Evolutionary conservation across 306 rosid genomes (phyloP).

Genomic region (Casuarina equisetifolia): DNA sequence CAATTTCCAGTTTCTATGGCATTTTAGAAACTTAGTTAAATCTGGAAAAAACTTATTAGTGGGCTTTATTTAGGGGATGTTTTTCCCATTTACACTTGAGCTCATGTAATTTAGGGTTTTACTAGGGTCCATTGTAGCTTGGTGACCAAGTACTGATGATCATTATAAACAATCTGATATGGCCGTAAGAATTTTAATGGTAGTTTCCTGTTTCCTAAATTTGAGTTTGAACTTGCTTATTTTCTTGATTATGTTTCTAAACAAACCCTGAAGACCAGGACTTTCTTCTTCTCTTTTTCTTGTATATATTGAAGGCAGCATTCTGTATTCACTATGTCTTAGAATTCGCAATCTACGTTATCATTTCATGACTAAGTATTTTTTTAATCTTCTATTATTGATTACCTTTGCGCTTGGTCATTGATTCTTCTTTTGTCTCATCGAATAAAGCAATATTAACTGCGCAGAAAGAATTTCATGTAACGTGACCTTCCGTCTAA

Average conservation of each 20-base stretch:
- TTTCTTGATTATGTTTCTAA: not conserved
- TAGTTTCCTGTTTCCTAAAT: not conserved
- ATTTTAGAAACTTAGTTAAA: not conserved
- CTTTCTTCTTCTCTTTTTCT: not conserved
- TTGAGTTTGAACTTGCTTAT: not conserved
- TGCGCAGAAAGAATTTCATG: not conserved
- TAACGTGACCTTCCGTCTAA: conserved; percentile 22
- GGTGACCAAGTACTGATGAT: not conserved
- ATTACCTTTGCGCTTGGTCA: not conserved
- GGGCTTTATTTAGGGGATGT: not conserved
- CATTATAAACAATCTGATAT: not conserved
- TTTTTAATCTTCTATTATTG: not conserved
- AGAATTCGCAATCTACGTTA: not conserved
- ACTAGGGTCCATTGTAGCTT: not conserved
- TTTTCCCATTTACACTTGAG: not conserved
- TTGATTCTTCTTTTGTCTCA: not conserved
- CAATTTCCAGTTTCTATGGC: not conserved
- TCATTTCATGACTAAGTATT: not conserved
- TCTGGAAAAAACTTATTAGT: not conserved
- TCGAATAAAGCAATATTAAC: not conserved
- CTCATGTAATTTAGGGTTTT: not conserved
- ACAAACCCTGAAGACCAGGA: not conserved
- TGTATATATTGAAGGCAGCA: not conserved
- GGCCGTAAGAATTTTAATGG: not conserved
- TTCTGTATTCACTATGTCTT: not conserved